phyloP scores from a whole-genome alignment of 768 basidiomycete species.

The Phylloporus rhodoxanthus region DNA sequence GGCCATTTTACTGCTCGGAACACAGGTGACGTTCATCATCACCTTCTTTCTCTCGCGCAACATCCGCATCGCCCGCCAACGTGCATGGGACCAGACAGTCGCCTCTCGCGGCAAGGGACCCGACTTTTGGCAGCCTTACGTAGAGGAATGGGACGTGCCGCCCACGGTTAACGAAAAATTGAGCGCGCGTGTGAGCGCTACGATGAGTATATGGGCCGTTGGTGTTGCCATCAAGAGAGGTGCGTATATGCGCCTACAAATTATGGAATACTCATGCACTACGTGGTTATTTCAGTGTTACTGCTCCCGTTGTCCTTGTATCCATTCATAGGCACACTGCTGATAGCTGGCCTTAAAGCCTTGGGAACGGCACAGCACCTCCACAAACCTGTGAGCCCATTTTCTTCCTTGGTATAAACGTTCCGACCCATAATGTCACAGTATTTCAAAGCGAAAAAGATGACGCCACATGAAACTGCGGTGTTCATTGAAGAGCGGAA shows the following conservation, averaged over 20 bases:
- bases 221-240: slow-evolving; percentile 19
- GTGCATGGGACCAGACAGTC: slow-evolving; percentile 80
- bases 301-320: slow-evolving; percentile 61
- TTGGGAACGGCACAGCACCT: slow-evolving; percentile 61
- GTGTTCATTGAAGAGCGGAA: slow-evolving; percentile 85
- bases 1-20: slow-evolving; percentile 63
- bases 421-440: slow-evolving; percentile 24
- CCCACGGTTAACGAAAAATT: slow-evolving; percentile 34
- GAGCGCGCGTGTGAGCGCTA: slow-evolving; percentile 16
- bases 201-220: slow-evolving; percentile 14
- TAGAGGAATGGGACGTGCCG: slow-evolving; percentile 74
- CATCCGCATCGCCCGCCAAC: slow-evolving; percentile 69
- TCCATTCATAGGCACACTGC: slow-evolving; percentile 59
- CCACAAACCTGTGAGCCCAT: slow-evolving; percentile 54
- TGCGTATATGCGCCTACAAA: slow-evolving; percentile 4
- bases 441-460: slow-evolving; percentile 83
- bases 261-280: not conserved
- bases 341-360: slow-evolving; percentile 61
- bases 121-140: slow-evolving; percentile 80
- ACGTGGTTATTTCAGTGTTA: slow-evolving; percentile 35
- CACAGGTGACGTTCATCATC: slow-evolving; percentile 70
- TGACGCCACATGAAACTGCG: slow-evolving; percentile 63
- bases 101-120: slow-evolving; percentile 73
- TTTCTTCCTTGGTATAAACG: not conserved
- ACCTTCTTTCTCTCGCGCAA: slow-evolving; percentile 81